phyloP scores from a whole-genome alignment of 345 rosid genomes.

The Xanthoceras sorbifolium region DNA sequence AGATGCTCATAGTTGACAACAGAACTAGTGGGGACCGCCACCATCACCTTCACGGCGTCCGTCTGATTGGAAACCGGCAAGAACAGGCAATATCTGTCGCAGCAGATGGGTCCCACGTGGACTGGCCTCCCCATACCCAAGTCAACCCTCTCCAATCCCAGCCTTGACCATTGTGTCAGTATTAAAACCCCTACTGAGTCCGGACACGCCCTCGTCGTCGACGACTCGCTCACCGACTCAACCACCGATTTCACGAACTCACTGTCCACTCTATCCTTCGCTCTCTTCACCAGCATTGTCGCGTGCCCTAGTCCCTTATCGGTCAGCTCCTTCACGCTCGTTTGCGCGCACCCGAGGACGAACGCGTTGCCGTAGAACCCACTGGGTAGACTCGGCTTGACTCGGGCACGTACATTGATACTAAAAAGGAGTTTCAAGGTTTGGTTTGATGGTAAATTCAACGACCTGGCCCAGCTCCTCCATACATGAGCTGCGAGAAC shows the following conservation, averaged over 20 bases:
- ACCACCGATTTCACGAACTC: slow-evolving; percentile 61
- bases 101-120: slow-evolving; percentile 67
- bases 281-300: slow-evolving; percentile 60
- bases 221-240: slow-evolving; percentile 51
- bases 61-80: slow-evolving; percentile 56
- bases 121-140: slow-evolving; percentile 74
- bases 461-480: slow-evolving; percentile 81
- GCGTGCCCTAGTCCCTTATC: slow-evolving; percentile 62
- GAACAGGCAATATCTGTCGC: slow-evolving; percentile 74
- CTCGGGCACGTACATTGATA: slow-evolving; percentile 62
- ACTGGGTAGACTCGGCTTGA: slow-evolving; percentile 64
- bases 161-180: slow-evolving; percentile 85
- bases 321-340: slow-evolving; percentile 54
- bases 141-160: slow-evolving; percentile 79
- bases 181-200: slow-evolving; percentile 77
- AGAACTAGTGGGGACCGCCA: slow-evolving; percentile 69
- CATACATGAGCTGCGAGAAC: slow-evolving; percentile 82
- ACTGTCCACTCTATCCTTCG: slow-evolving; percentile 59
- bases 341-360: slow-evolving; percentile 73
- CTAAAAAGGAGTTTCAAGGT: slow-evolving; percentile 72
- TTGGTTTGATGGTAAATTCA: slow-evolving; percentile 68
- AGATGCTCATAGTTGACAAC: slow-evolving; percentile 58
- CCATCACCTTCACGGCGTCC: slow-evolving; percentile 71
- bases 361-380: slow-evolving; percentile 90
- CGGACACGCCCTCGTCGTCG: slow-evolving; percentile 40